Evolutionary conservation across 345 rosid genomes (phyloP).

Genomic region (Arabidopsis thaliana): TAIR10.1 NC_003071.7:15867001-15867500

Average conservation of each 20-base stretch:
- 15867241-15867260: neutral
- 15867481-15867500: slow-evolving; percentile 5
- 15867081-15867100: slow-evolving; percentile 2
- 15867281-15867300: slow-evolving; percentile 29
- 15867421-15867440: neutral
- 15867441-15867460: slow-evolving; percentile 11
- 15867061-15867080: slow-evolving; percentile 28
- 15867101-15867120: slow-evolving; percentile 2
- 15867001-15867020: slow-evolving; percentile 11
- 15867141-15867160: slow-evolving; percentile 15
- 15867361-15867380: slow-evolving; percentile 25
- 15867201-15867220: neutral
- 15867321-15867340: neutral
- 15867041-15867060: neutral
- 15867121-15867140: neutral
- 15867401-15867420: slow-evolving; percentile 23
- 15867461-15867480: neutral
- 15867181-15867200: slow-evolving; percentile 23
- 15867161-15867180: neutral
- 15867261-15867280: slow-evolving; percentile 20
- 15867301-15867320: slow-evolving; percentile 27
- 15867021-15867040: neutral
- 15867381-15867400: slow-evolving; percentile 8
- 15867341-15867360: slow-evolving; percentile 15
- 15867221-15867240: slow-evolving; percentile 35